phyloP scores from a whole-genome alignment of 805 yeast species.

The Naumovozyma castellii region DNA sequence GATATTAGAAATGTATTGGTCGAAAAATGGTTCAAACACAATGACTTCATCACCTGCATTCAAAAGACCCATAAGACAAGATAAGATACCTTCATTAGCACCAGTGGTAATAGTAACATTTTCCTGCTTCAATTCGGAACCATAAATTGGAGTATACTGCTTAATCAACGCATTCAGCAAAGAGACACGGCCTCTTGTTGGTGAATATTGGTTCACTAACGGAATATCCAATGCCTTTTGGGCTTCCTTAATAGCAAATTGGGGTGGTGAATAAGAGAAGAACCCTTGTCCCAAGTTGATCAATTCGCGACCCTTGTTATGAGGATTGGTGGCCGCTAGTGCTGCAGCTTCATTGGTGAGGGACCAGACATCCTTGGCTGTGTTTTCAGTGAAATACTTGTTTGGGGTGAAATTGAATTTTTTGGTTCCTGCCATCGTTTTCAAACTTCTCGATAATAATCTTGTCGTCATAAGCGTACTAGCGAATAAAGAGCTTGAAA shows the following conservation, averaged over 20 bases:
- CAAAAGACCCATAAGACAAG: conserved; percentile 76
- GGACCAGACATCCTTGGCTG: conserved; percentile 89
- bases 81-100: conserved; percentile 90
- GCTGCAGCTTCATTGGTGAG: conserved; percentile 93
- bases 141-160: conserved; percentile 60
- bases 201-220: conserved; percentile 84
- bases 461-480: neutral
- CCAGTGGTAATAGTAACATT: conserved; percentile 80
- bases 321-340: conserved; percentile 44
- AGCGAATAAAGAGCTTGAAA: no score
- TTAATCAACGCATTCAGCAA: conserved; percentile 60
- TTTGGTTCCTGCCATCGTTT: neutral
- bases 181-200: conserved; percentile 75
- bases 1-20: conserved; percentile 90
- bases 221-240: conserved; percentile 64
- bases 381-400: conserved; percentile 48
- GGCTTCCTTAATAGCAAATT: conserved; percentile 81
- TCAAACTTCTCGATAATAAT: neutral
- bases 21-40: conserved; percentile 94
- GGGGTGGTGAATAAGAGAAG: conserved; percentile 91
- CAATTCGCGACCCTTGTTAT: conserved; percentile 61
- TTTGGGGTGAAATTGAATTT: conserved; percentile 17
- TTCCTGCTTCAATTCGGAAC: conserved; percentile 37
- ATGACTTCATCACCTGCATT: conserved; percentile 89
- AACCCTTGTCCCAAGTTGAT: conserved; percentile 95